Base-by-base conservation (phyloP, 805 yeast genomes). In the Ogataea trehaloabstinens region DNA sequence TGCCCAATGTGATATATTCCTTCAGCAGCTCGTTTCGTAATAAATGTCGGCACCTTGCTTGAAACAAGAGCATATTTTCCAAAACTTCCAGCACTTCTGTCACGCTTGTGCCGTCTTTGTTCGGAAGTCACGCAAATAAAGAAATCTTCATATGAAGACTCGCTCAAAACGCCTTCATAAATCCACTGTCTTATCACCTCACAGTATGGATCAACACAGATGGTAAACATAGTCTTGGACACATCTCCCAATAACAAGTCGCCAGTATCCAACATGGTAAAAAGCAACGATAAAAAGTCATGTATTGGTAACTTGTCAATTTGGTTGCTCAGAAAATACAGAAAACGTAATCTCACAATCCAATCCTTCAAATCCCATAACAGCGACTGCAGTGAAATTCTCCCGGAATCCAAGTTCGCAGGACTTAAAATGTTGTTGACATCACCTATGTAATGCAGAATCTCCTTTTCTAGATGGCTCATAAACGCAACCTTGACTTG, bases 1-100 rank as follows among this genome's bases (percentile, higher is more conserved):
- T 82, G 80, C 0, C 99, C 99, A 15, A 84, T 78, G 35, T 82
- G 79, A 48, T 67, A 78, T 5, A 81, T 70, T 41, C 71, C 67
- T 18, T 60, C 51, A 3, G 79, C 71, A 2, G 69, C 51, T 11
- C 59, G 56, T 5, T 47, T 47, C 2, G 70, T 47, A 24, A 78
- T 55, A 45, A 77, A 76, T 6, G 44, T 37, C 0, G 86, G 85
- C 4, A 71, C 64, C 29, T 63, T 67, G 0, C 56, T 58, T 0
- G 56, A 51, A 3, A 36, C 18, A 28, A 34, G 42, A n/a, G 19
- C 18, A 24, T 20, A 41, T 15, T 8, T 28, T 15, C 11, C 32
- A 24, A 19, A 27, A 7, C 12, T 11, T 13, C 24, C 25, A 12
- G 16, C 30, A 7, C 16, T 11, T 12, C 8, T 11, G 8, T 8